These are phyloP conservation scores for Ogataea ganodermae DNA, from an alignment of 805 yeast genomes.

Conservation along the genomic window DNA sequence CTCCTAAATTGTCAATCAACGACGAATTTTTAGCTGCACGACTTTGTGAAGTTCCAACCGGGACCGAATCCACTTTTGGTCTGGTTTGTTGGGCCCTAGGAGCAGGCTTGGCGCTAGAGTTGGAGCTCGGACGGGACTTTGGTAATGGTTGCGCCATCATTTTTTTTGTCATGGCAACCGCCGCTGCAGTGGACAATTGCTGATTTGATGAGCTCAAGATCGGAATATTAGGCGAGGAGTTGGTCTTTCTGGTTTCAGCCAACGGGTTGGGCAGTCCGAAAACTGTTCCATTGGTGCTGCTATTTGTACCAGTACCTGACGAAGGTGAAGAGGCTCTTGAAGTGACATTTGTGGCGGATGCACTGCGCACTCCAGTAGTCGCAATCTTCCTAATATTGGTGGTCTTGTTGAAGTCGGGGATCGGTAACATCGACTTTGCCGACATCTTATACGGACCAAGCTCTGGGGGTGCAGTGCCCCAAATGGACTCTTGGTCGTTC, in stretches of 20 bases:
- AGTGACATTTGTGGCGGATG: slow-evolving; percentile 13
- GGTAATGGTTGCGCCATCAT: slow-evolving; percentile 16
- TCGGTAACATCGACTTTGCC: slow-evolving; percentile 77
- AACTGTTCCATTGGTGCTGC: slow-evolving; percentile 14
- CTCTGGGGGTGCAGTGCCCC: slow-evolving; percentile 64
- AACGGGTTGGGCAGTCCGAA: slow-evolving; percentile 26
- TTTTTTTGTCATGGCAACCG: slow-evolving; percentile 25
- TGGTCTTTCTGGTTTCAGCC: slow-evolving; percentile 17
- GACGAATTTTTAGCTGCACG: neutral
- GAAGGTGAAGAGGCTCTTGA: slow-evolving; percentile 6
- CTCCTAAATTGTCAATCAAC: neutral
- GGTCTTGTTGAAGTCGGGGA: slow-evolving; percentile 50
- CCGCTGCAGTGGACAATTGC: slow-evolving; percentile 25
- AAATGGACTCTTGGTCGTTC: slow-evolving; percentile 51
- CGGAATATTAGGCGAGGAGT: slow-evolving; percentile 24
- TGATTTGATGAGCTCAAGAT: slow-evolving; percentile 12
- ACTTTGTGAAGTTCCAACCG: neutral
- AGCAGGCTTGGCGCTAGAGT: neutral
- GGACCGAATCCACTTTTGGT: neutral
- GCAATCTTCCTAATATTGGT: slow-evolving; percentile 18
- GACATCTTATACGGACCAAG: slow-evolving; percentile 70
- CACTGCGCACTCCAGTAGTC: slow-evolving; percentile 11
- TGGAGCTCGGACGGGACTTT: slow-evolving; percentile 11
- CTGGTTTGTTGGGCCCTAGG: neutral
- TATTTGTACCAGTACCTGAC: slow-evolving; percentile 6